Conservation (phyloP, 1,284 basidiomycete species). For the Limonomyces culmigenus region DNA sequence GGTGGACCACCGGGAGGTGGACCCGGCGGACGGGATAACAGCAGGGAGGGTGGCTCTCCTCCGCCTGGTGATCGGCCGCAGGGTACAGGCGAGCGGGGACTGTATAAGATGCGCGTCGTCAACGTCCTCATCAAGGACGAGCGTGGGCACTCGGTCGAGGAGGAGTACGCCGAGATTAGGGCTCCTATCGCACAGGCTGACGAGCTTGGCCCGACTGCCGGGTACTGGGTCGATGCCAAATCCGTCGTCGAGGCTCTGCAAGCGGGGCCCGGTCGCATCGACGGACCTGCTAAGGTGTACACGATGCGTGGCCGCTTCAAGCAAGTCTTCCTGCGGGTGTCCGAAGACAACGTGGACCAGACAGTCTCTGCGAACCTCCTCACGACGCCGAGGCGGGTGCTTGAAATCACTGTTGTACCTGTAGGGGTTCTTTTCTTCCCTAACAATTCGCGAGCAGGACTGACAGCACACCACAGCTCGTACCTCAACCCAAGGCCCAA, state of each 20-base stretch:
- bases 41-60: too few relatives aligned
- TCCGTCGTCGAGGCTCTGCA: not conserved
- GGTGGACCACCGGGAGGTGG: too few relatives aligned
- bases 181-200: not conserved
- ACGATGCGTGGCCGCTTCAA: not conserved
- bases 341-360: not conserved
- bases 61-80: too few relatives aligned
- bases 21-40: too few relatives aligned
- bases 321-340: not conserved
- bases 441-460: not conserved
- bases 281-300: not conserved
- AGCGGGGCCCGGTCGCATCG: not conserved
- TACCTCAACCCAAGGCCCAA: not conserved
- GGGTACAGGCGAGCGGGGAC: too few relatives aligned
- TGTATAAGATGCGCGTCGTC: too few relatives aligned
- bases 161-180: not conserved
- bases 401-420: not conserved
- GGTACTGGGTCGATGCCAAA: not conserved
- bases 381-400: not conserved
- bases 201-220: not conserved
- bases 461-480: not conserved
- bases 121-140: not conserved
- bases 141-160: not conserved
- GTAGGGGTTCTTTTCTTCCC: not conserved
- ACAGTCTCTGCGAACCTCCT: not conserved